Evolutionary conservation across 345 rosid species (phyloP), one percentile per base, ranked within the genome.

Genomic region (Bruguiera gymnorhiza): DNA sequence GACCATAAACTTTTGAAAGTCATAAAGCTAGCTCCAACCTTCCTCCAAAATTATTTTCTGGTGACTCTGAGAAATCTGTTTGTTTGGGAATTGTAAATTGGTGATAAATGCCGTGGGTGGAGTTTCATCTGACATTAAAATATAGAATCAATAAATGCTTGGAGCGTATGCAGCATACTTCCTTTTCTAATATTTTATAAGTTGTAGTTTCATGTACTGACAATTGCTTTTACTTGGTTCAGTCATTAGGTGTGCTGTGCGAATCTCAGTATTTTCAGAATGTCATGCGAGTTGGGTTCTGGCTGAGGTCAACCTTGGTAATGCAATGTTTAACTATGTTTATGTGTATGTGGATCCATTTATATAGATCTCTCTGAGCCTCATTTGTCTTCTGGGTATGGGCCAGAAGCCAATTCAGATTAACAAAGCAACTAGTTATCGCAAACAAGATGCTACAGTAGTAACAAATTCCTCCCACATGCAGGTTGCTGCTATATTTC

Each of bases 241-340:
- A 94, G 98, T 82, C 90, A 71, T 15, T 72, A 6, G 70, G 73
- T 50, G 80, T 69, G 58, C 76, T 77, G 6, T 72, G 73, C 13
- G 80, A 77, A 68, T 63, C 80, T 64, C 80, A 60, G 67, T 77
- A 68, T 67, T 77, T 68, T 43, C 80, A 72, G 76, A 77, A 77
- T 71, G 76, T 72, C 8, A 29, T 77, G 76, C 80, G 76, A 24
- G 68, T 62, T 63, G 76, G 80, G 57, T 77, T 77, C 59, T 64
- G 63, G 64, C 53, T 77, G 50, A 58, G 80, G 58, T 77, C 80
- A 68, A 77, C 73, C 63, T 51, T 77, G 80, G 76, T 76, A 71
- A 70, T 30, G 31, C n/a, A 50, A 43, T 52, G 1, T 65, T 54
- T 61, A 66, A n/a, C 62, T 27, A 26, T 50, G 21, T 29, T 11